Conservation (phyloP, 345 rosid genomes). For the Heritiera littoralis region DNA sequence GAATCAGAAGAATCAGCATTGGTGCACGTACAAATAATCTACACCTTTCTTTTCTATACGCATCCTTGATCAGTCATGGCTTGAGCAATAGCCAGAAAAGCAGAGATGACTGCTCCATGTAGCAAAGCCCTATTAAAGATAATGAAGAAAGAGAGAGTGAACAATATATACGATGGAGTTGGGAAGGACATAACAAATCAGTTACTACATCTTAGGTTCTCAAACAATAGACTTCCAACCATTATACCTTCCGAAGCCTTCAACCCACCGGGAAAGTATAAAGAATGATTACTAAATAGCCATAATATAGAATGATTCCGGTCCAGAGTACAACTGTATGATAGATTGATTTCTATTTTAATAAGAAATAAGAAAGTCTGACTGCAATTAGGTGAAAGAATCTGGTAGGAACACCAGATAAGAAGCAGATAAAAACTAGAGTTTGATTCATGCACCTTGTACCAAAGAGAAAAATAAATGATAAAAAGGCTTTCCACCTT, state of each 20-base stretch:
- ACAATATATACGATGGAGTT: background rate
- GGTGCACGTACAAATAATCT: slow-evolving; percentile 5
- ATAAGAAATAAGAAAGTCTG: background rate
- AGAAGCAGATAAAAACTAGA: background rate
- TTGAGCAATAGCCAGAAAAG: slow-evolving; percentile 91
- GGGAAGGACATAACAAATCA: background rate
- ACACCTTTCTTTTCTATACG: slow-evolving; percentile 48
- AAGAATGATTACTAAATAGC: background rate
- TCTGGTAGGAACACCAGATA: background rate
- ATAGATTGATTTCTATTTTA: background rate
- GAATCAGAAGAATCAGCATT: slow-evolving; percentile 12
- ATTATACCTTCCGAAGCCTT: background rate
- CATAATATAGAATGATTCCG: background rate
- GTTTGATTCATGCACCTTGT: background rate
- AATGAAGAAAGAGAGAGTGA: background rate
- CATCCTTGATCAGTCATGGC: slow-evolving; percentile 99
- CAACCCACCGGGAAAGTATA: slow-evolving; percentile 5
- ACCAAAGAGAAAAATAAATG: background rate
- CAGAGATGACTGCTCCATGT: slow-evolving; percentile 87
- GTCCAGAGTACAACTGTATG: background rate
- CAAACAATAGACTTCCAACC: background rate
- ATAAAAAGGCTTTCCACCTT: background rate
- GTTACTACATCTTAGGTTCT: background rate
- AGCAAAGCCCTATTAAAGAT: slow-evolving; percentile 66
- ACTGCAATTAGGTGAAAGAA: slow-evolving; percentile 6